Conservation (phyloP, 2,329 filamentous ascomycete species). For the Chaetomium olivaceum region DNA sequence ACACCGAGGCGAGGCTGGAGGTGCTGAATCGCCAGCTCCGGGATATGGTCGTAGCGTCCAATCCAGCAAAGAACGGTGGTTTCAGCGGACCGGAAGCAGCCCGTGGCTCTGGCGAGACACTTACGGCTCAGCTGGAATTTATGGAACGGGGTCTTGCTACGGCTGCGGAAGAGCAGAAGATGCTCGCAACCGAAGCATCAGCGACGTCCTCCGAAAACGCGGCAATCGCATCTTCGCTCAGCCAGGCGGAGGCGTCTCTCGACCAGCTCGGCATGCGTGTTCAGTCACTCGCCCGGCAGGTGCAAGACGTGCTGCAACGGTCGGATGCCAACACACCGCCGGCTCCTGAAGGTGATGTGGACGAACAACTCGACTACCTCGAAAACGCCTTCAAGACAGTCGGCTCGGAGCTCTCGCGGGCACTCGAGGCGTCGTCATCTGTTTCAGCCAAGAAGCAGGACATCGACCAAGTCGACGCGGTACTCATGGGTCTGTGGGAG, state of each 20-base stretch:
- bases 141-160: slow-evolving; percentile 65
- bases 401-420: slow-evolving; percentile 46
- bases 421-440: slow-evolving; percentile 37
- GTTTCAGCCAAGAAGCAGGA: slow-evolving; percentile 42
- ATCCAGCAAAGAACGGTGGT: slow-evolving; percentile 54
- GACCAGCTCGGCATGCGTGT: slow-evolving; percentile 57
- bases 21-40: slow-evolving; percentile 66
- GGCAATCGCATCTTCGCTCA: slow-evolving; percentile 11
- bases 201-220: slow-evolving; percentile 23
- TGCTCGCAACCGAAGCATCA: slow-evolving; percentile 33
- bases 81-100: slow-evolving; percentile 47
- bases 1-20: slow-evolving; percentile 67
- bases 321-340: slow-evolving; percentile 53
- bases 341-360: slow-evolving; percentile 62
- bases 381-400: slow-evolving; percentile 59
- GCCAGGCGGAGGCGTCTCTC: slow-evolving; percentile 29
- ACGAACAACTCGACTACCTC: slow-evolving; percentile 70
- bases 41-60: slow-evolving; percentile 64
- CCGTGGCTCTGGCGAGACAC: slow-evolving; percentile 46
- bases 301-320: slow-evolving; percentile 59
- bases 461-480: slow-evolving; percentile 56
- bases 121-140: slow-evolving; percentile 66
- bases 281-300: slow-evolving; percentile 62
- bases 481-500: slow-evolving; percentile 58
- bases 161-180: slow-evolving; percentile 59